Base-by-base conservation (phyloP, 2,329 filamentous ascomycete species). In the Cladosporium austrohemisphaericum region DNA sequence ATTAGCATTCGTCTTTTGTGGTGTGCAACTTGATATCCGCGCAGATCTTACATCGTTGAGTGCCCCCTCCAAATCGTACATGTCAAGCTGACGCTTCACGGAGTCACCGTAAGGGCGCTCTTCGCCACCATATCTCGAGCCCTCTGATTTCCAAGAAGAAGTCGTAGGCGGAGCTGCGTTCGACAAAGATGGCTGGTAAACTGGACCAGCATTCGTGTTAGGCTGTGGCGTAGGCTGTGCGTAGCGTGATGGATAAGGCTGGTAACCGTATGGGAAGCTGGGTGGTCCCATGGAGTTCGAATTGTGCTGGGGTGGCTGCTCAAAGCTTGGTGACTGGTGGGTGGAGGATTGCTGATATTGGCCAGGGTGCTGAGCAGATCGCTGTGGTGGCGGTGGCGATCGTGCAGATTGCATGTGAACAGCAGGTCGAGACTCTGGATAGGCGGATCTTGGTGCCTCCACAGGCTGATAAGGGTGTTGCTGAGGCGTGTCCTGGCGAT, bases 41-140 rank as follows among this genome's bases (percentile, higher is more conserved):
- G n/a, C n/a, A n/a, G n/a, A n/a, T n/a, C 66, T 46, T 62, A 75
- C 73, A 61, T 77, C 73, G 41, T 73, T 76, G 4, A 77, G 60
- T 3, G 73, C 74, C 20, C 71, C 68, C 55, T 75, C 80, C 20
- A 84, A 65, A 61, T 85, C 81, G 54, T 79, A 84, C 40, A 75
- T 73, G 32, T 84, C 81, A 3, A 84, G 66, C 64, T 84, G 80
- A 31, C 81, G 74, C 61, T 85, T 84, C n/a, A 83, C 76, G 9
- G 68, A 74, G 41, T 75, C 70, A 22, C 72, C 72, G 52, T 69
- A 64, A 59, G 63, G 60, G 40, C 57, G 40, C 16, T 55, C 53
- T 8, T 49, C 51, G 32, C 44, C 44, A 38, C 33, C 26, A n/a
- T 38, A 37, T 29, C 33, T 29, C 31, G 19, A 20, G 43, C 58